A percentile compares a stretch with the other conserved stretches of the same genome.
Conservation (phyloP, 2,329 filamentous ascomycete genomes). For the Clonostachys rhizophaga region DNA sequence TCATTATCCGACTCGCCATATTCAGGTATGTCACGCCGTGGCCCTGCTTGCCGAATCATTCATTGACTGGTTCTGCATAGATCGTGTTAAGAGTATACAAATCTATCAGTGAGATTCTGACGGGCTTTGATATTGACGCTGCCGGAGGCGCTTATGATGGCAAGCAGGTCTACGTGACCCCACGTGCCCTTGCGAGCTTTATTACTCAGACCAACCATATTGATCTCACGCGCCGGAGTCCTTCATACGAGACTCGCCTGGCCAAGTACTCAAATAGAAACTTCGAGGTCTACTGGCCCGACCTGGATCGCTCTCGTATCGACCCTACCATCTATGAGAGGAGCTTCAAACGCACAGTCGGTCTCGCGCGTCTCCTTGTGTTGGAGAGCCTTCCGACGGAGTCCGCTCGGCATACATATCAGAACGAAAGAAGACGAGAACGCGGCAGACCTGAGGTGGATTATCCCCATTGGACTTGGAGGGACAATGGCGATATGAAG, state of each 20-base stretch:
- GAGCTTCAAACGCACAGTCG: slow-evolving; percentile 70
- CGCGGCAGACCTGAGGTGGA: slow-evolving; percentile 62
- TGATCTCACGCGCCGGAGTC: slow-evolving; percentile 73
- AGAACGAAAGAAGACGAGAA: slow-evolving; percentile 65
- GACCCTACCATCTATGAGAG: slow-evolving; percentile 87
- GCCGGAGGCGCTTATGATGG: slow-evolving; percentile 79
- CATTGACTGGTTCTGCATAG: slow-evolving; percentile 24
- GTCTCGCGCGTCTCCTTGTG: slow-evolving; percentile 74
- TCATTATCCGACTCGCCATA: slow-evolving; percentile 77
- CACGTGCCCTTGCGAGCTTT: slow-evolving; percentile 71
- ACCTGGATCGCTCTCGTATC: slow-evolving; percentile 67
- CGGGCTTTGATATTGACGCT: slow-evolving; percentile 85
- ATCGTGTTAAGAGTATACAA: slow-evolving; percentile 85
- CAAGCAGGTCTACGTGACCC: slow-evolving; percentile 72
- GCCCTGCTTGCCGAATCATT: too few species aligned
- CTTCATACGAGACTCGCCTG: slow-evolving; percentile 82
- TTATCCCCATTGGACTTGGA: slow-evolving; percentile 25
- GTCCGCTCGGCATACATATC: slow-evolving; percentile 63
- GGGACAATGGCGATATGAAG: slow-evolving; percentile 66
- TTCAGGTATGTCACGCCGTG: slow-evolving; percentile 45
- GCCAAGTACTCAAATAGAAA: slow-evolving; percentile 82
- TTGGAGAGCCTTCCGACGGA: slow-evolving; percentile 72
- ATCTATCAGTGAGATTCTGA: slow-evolving; percentile 77
- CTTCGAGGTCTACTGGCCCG: slow-evolving; percentile 81
- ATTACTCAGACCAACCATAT: slow-evolving; percentile 80